These are phyloP conservation scores for Neopestalotiopsis rosae DNA, from an alignment of 2,329 filamentous ascomycete species.

Conservation along the genomic window DNA sequence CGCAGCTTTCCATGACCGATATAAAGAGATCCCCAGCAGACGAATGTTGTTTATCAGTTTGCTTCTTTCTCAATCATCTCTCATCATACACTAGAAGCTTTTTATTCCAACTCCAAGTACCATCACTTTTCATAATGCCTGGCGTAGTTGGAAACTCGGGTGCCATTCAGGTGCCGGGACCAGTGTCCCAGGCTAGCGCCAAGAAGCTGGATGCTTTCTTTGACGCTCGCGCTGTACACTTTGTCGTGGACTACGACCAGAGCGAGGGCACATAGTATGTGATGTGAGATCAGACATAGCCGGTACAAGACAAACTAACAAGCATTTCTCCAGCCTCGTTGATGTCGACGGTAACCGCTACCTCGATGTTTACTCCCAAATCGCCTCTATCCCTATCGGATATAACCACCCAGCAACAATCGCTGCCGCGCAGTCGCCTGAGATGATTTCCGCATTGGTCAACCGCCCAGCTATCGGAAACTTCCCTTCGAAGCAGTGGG, in stretches of 20 bases:
- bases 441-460: slow-evolving; percentile 82
- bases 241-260: slow-evolving; percentile 58
- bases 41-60: background rate
- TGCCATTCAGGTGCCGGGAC: slow-evolving; percentile 45
- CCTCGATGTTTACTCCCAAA: slow-evolving; percentile 71
- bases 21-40: background rate
- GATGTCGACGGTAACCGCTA: slow-evolving; percentile 56
- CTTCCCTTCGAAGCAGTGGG: slow-evolving; percentile 88
- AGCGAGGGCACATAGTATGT: slow-evolving; percentile 55
- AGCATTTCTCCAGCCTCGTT: slow-evolving; percentile 39
- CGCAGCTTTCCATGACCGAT: background rate
- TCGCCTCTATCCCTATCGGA: slow-evolving; percentile 88
- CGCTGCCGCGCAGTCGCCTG: slow-evolving; percentile 72
- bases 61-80: background rate
- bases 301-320: background rate
- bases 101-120: background rate
- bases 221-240: slow-evolving; percentile 57
- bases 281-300: background rate
- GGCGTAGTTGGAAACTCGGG: slow-evolving; percentile 11
- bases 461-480: slow-evolving; percentile 90
- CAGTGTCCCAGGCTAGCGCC: slow-evolving; percentile 43
- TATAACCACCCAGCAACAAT: slow-evolving; percentile 86
- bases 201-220: slow-evolving; percentile 54
- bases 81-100: background rate
- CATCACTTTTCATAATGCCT: slow-evolving; percentile 6